Evolutionary conservation across 768 basidiomycete genomes (phyloP).

Genomic region (Suillus discolor): DNA sequence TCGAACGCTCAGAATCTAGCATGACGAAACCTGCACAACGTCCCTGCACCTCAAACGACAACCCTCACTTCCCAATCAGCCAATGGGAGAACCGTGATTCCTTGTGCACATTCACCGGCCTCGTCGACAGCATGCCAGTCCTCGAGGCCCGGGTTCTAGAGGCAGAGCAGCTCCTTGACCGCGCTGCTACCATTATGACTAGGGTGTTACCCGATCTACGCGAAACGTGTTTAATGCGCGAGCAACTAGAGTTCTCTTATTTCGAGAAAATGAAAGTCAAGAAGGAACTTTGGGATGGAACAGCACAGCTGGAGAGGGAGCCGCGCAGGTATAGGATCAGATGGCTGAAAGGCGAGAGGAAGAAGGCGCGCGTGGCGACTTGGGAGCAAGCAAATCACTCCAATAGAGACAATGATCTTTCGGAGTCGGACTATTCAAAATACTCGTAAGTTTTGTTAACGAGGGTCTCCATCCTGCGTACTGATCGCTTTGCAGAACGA

Average conservation of each 20-base stretch:
- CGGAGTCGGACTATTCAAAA: slow-evolving; percentile 21
- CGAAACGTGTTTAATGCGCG: slow-evolving; percentile 24
- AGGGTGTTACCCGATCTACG: slow-evolving; percentile 20
- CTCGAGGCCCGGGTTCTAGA: slow-evolving; percentile 26
- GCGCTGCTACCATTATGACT: slow-evolving; percentile 17
- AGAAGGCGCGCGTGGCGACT: slow-evolving; percentile 16
- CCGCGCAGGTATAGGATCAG: slow-evolving; percentile 26
- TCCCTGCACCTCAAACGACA: background rate
- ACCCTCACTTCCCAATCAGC: slow-evolving; percentile 15
- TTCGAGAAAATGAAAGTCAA: slow-evolving; percentile 34
- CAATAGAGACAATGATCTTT: slow-evolving; percentile 12
- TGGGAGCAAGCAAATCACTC: slow-evolving; percentile 24
- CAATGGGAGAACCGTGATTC: slow-evolving; percentile 28
- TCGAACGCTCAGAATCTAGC: background rate
- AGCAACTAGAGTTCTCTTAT: slow-evolving; percentile 26
- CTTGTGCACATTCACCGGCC: slow-evolving; percentile 29
- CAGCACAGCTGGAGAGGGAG: slow-evolving; percentile 24
- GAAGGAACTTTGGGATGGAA: slow-evolving; percentile 35
- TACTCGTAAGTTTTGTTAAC: slow-evolving; percentile 24
- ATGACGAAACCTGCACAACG: background rate
- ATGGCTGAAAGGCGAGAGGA: slow-evolving; percentile 27
- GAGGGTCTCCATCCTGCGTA: background rate
- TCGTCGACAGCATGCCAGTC: slow-evolving; percentile 23
- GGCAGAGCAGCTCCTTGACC: slow-evolving; percentile 19
- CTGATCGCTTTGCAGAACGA: background rate